Conservation (phyloP, 1,284 basidiomycete species). For the Leccinum glutinopallens region DNA sequence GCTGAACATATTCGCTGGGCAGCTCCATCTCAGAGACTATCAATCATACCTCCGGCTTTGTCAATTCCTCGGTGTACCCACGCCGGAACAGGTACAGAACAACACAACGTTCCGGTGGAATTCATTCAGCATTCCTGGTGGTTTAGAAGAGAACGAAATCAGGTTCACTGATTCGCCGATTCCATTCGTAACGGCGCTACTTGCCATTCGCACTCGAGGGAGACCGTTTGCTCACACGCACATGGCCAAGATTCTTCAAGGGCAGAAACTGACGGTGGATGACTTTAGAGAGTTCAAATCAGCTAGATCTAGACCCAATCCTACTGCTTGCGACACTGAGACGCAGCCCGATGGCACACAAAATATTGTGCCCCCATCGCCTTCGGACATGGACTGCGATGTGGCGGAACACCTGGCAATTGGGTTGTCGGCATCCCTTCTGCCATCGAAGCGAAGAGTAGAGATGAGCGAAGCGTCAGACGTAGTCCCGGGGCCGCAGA, state of each 20-base stretch:
- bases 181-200: not conserved
- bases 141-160: not conserved
- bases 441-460: too few relatives aligned
- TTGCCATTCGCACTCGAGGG: not conserved
- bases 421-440: too few relatives aligned
- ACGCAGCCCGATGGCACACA: too few relatives aligned
- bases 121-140: not conserved
- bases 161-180: not conserved
- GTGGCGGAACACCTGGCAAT: too few relatives aligned
- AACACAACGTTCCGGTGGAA: not conserved
- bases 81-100: not conserved
- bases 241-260: not conserved
- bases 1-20: not conserved
- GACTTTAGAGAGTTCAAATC: too few relatives aligned
- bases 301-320: too few relatives aligned
- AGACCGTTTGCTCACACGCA: not conserved
- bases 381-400: too few relatives aligned
- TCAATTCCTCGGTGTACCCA: not conserved
- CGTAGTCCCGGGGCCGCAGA: too few relatives aligned
- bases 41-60: not conserved
- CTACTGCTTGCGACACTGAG: too few relatives aligned
- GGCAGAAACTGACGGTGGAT: too few relatives aligned
- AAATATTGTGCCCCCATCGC: too few relatives aligned
- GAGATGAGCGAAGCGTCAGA: too few relatives aligned
- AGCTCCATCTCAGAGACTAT: slow-evolving; percentile 1